A percentile compares a stretch with the other conserved stretches of the same genome.
phyloP scores from a whole-genome alignment of 257 asterid species.

The Scutellaria baicalensis region DNA sequence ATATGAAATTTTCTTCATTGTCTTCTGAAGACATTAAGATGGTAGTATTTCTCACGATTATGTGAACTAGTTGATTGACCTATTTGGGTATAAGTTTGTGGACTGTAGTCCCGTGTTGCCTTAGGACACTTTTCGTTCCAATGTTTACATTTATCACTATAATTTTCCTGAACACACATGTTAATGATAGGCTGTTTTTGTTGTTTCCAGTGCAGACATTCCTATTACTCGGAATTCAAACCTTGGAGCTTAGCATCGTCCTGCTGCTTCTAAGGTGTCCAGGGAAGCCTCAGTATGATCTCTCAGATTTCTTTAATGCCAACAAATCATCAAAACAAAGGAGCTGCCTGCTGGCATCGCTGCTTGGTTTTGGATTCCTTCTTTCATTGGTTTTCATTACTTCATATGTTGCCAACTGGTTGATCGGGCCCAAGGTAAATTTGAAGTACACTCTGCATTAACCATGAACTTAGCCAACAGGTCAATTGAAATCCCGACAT shows the following conservation, averaged over 20 bases:
- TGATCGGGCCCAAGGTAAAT: constrained; percentile 51
- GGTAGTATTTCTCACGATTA: neutral
- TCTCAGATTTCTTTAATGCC: constrained; percentile 43
- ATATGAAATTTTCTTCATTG: neutral
- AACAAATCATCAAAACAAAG: constrained; percentile 32
- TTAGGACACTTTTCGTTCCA: neutral
- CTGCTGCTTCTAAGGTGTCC: constrained; percentile 46
- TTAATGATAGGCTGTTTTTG: neutral
- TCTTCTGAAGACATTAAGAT: neutral
- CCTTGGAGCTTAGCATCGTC: constrained; percentile 51
- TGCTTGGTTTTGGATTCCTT: constrained; percentile 51
- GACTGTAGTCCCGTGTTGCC: neutral
- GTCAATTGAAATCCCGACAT: neutral
- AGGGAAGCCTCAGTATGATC: constrained; percentile 44
- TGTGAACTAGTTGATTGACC: neutral
- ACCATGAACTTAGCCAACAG: neutral
- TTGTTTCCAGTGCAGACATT: constrained; percentile 42
- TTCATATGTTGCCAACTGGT: constrained; percentile 40
- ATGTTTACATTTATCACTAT: neutral
- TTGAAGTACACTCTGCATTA: neutral
- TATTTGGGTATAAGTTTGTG: neutral
- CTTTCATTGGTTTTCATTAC: constrained; percentile 47
- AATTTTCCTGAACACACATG: neutral
- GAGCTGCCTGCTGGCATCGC: constrained; percentile 57
- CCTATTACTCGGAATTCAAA: constrained; percentile 46